Conservation (phyloP, 371 early-diverging fungal genomes). For the Mucor piriformis region DNA sequence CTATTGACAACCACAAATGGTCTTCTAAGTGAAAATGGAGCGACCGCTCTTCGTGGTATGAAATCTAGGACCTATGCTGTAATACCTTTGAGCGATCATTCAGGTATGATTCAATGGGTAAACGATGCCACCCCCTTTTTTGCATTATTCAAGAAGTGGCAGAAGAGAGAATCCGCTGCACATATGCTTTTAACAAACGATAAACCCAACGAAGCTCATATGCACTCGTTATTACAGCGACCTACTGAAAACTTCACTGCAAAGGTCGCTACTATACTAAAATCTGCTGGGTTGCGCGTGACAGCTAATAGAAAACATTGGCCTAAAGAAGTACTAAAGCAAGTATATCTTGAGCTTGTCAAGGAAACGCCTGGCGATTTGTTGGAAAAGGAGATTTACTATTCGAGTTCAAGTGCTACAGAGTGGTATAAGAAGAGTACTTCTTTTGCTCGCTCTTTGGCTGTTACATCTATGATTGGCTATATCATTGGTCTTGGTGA, state of each 20-base stretch:
- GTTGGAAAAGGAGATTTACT: slow-evolving; percentile 62
- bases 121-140: slow-evolving; percentile 79
- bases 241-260: slow-evolving; percentile 52
- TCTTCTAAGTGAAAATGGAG: slow-evolving; percentile 60
- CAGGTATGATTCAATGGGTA: slow-evolving; percentile 99
- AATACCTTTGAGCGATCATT: slow-evolving; percentile 89
- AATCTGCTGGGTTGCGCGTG: slow-evolving; percentile 51
- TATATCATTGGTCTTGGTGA: slow-evolving; percentile 99
- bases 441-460: slow-evolving; percentile 86
- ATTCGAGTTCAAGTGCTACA: slow-evolving; percentile 52
- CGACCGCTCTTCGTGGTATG: slow-evolving; percentile 50
- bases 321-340: slow-evolving; percentile 64
- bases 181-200: slow-evolving; percentile 34
- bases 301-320: slow-evolving; percentile 63
- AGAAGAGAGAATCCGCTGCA: slow-evolving; percentile 55
- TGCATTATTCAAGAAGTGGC: slow-evolving; percentile 59
- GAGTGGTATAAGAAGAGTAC: slow-evolving; percentile 80
- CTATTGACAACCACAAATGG: slow-evolving; percentile 73
- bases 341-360: slow-evolving; percentile 63
- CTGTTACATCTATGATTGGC: slow-evolving; percentile 93
- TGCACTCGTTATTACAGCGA: slow-evolving; percentile 21
- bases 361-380: slow-evolving; percentile 71
- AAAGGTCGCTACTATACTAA: slow-evolving; percentile 46
- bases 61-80: slow-evolving; percentile 88
- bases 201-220: slow-evolving; percentile 28